Percentiles rank a stretch among this genome's conserved stretches.
Evolutionary conservation across 768 basidiomycete genomes (phyloP).

Genomic region (Leccinellum albellum): DNA sequence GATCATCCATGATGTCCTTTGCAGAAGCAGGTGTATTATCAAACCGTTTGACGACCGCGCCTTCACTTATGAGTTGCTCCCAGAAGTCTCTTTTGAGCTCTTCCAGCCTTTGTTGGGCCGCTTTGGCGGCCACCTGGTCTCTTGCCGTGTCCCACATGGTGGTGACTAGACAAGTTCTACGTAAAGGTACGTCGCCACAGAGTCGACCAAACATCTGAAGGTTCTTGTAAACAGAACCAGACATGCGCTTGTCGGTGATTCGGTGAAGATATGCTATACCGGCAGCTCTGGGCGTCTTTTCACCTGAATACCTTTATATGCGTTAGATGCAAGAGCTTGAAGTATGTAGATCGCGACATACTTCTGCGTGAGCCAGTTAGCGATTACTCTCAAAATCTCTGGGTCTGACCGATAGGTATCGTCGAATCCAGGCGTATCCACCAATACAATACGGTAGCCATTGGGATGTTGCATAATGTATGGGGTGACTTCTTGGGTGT

Average conservation of each 20-base stretch:
- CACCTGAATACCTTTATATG: conserved; percentile 6
- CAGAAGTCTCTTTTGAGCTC: conserved; percentile 30
- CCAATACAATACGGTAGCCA: conserved; percentile 9
- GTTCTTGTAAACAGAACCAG: conserved; percentile 28
- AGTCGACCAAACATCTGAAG: conserved; percentile 33
- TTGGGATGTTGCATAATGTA: neutral
- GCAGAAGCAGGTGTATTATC: neutral
- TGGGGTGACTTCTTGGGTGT: conserved; percentile 9
- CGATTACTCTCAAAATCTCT: conserved; percentile 9
- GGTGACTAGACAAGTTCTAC: conserved; percentile 33
- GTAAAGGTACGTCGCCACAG: conserved; percentile 31
- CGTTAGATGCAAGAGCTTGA: neutral
- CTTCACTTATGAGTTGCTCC: neutral
- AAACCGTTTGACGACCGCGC: conserved; percentile 1
- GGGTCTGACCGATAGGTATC: conserved; percentile 15
- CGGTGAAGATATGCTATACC: conserved; percentile 35
- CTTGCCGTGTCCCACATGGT: conserved; percentile 35
- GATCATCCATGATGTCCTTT: neutral
- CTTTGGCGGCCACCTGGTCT: neutral
- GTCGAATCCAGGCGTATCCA: conserved; percentile 22
- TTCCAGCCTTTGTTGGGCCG: conserved; percentile 14
- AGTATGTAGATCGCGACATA: neutral
- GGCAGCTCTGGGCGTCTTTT: conserved; percentile 7
- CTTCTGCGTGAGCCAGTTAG: conserved; percentile 19
- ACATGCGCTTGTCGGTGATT: conserved; percentile 35